Percentiles rank a stretch among this genome's conserved stretches.
Evolutionary conservation across 2,329 filamentous ascomycete species (phyloP).

Genomic region (Penicillium psychrosexuale): DNA sequence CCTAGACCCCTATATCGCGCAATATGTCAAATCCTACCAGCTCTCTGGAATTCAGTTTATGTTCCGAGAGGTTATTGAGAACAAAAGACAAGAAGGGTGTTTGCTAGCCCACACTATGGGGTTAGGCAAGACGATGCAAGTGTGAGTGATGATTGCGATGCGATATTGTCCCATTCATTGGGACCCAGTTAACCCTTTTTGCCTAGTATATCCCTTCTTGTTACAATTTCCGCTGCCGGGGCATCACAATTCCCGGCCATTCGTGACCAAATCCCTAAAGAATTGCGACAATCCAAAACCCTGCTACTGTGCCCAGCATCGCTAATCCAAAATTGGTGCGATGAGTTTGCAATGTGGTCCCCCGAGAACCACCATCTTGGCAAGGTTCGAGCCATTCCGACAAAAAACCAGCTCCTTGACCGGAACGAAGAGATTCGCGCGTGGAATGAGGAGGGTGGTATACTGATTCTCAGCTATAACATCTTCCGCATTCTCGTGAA

Average conservation of each 20-base stretch:
- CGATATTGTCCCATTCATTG: too few relatives aligned
- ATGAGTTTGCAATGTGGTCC: constrained; percentile 72
- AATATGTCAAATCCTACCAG: constrained; percentile 73
- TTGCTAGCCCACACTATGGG: constrained; percentile 89
- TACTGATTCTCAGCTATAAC: constrained; percentile 73
- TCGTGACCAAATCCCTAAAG: constrained; percentile 63
- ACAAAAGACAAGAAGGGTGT: constrained; percentile 66
- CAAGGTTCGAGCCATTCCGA: constrained; percentile 35
- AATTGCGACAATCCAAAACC: constrained; percentile 61
- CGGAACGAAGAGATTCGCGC: constrained; percentile 43
- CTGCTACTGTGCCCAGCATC: constrained; percentile 73
- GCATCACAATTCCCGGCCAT: constrained; percentile 57
- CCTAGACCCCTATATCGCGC: constrained; percentile 62
- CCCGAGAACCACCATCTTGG: constrained; percentile 55
- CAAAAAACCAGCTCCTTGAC: neutral
- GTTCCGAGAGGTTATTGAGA: constrained; percentile 76
- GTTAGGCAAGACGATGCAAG: constrained; percentile 87
- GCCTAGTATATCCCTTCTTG: constrained; percentile 67
- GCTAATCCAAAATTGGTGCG: constrained; percentile 76
- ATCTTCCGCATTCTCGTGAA: constrained; percentile 53
- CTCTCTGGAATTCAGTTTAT: constrained; percentile 78
- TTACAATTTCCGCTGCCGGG: constrained; percentile 67
- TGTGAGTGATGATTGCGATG: constrained; percentile 45
- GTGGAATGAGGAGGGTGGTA: constrained; percentile 66
- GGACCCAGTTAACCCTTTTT: constrained; percentile 1